Evolutionary conservation across 1,139 yeast genomes (phyloP).

Genomic region (Suhomyces taliae): DNA sequence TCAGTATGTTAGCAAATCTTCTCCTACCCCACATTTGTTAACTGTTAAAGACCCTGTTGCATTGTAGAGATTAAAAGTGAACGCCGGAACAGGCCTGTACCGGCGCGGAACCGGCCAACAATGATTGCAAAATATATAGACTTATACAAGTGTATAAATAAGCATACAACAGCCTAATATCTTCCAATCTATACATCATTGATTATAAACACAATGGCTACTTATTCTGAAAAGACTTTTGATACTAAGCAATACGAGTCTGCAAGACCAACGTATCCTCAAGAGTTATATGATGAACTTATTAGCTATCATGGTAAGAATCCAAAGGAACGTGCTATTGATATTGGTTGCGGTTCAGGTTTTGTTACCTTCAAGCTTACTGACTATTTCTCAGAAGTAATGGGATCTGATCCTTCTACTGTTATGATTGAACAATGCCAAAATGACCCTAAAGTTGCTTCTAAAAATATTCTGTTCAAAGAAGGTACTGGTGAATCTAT

Average conservation of each 20-base stretch:
- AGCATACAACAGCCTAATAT: too few relatives aligned
- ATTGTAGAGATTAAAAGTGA: background rate
- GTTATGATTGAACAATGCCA: slow-evolving; percentile 61
- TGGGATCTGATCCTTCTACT: slow-evolving; percentile 68
- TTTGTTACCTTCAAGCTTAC: slow-evolving; percentile 63
- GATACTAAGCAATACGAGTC: slow-evolving; percentile 37
- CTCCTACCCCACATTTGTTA: too few relatives aligned
- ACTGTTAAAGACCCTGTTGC: too few relatives aligned
- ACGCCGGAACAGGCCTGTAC: slow-evolving; percentile 5
- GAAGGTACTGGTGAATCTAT: slow-evolving; percentile 33
- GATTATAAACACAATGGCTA: slow-evolving; percentile 26
- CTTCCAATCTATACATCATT: background rate
- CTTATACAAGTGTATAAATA: background rate
- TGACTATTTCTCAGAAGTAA: slow-evolving; percentile 43
- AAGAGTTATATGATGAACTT: slow-evolving; percentile 30
- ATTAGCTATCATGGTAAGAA: slow-evolving; percentile 30
- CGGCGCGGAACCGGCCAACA: slow-evolving; percentile 6
- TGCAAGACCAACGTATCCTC: slow-evolving; percentile 42
- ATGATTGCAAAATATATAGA: slow-evolving; percentile 1
- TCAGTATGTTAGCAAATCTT: too few relatives aligned
- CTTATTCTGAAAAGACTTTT: slow-evolving; percentile 37
- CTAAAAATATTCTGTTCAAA: slow-evolving; percentile 23
- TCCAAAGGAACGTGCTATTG: slow-evolving; percentile 38
- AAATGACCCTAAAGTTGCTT: slow-evolving; percentile 4
- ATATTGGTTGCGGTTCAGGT: slow-evolving; percentile 87